These are phyloP conservation scores for Cyclotella atomus DNA, from an alignment of 108 stramenopile genomes.

Conservation along the genomic window DNA sequence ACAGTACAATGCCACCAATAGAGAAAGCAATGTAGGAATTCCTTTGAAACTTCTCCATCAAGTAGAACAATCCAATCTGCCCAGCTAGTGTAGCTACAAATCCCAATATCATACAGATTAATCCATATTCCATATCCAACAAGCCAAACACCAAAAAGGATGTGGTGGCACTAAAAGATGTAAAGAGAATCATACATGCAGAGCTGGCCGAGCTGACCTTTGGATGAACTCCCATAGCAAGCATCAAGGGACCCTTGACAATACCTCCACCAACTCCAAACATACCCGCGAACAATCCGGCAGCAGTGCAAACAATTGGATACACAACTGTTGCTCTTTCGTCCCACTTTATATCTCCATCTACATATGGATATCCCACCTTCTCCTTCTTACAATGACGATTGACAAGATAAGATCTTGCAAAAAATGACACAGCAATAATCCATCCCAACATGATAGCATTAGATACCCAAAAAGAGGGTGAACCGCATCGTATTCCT, in stretches of 20 bases:
- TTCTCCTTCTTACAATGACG: constrained; percentile 81
- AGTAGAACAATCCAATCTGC: constrained; percentile 74
- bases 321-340: constrained; percentile 81
- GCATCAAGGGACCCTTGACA: constrained; percentile 94
- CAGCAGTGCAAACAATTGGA: constrained; percentile 88
- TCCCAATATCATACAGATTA: constrained; percentile 82
- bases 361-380: constrained; percentile 89
- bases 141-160: constrained; percentile 96
- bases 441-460: constrained; percentile 88
- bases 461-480: constrained; percentile 91
- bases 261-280: constrained; percentile 96
- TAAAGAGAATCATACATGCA: constrained; percentile 95
- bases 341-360: constrained; percentile 98
- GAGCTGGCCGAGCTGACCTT: constrained; percentile 89
- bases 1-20: constrained; percentile 91
- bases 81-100: constrained; percentile 86
- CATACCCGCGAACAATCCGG: constrained; percentile 95
- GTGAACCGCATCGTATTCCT: constrained; percentile 92
- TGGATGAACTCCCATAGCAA: constrained; percentile 96
- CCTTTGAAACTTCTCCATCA: constrained; percentile 91
- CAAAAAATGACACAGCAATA: constrained; percentile 73
- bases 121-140: constrained; percentile 87
- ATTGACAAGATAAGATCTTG: constrained; percentile 83
- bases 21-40: constrained; percentile 94
- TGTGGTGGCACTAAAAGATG: constrained; percentile 86